Conservation (phyloP, 176 grass and related monocot species). For the Bonia amplexicaulis region DNA sequence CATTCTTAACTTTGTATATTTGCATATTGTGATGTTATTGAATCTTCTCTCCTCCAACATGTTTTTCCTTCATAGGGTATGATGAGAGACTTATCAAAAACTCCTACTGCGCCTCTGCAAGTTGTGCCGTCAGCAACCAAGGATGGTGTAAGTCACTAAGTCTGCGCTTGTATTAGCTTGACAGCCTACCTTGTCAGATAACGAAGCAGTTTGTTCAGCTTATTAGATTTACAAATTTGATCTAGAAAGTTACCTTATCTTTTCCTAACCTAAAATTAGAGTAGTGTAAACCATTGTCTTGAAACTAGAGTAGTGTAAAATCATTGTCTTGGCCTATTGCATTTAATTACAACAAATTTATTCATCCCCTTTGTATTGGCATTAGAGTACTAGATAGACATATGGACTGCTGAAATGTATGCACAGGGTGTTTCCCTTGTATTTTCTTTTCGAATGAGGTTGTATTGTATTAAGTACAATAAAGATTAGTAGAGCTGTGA, state of each 20-base stretch:
- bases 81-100: slow-evolving; percentile 77
- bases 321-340: not conserved
- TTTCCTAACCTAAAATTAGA: not conserved
- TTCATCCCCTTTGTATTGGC: not conserved
- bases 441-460: not conserved
- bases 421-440: not conserved
- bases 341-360: not conserved
- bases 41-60: not conserved
- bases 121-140: slow-evolving; percentile 29
- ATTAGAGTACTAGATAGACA: not conserved
- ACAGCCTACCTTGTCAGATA: not conserved
- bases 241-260: not conserved
- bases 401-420: not conserved
- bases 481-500: not conserved
- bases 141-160: slow-evolving; percentile 54
- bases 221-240: not conserved
- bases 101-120: slow-evolving; percentile 36
- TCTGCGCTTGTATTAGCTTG: not conserved
- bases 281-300: not conserved
- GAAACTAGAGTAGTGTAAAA: not conserved
- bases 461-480: not conserved
- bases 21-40: not conserved
- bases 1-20: not conserved
- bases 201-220: not conserved
- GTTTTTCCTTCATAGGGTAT: slow-evolving; percentile 51